Percentiles rank a stretch among this genome's conserved stretches.
phyloP scores from a whole-genome alignment of 2,329 filamentous ascomycete genomes.

The Bipolaris zeicola region DNA sequence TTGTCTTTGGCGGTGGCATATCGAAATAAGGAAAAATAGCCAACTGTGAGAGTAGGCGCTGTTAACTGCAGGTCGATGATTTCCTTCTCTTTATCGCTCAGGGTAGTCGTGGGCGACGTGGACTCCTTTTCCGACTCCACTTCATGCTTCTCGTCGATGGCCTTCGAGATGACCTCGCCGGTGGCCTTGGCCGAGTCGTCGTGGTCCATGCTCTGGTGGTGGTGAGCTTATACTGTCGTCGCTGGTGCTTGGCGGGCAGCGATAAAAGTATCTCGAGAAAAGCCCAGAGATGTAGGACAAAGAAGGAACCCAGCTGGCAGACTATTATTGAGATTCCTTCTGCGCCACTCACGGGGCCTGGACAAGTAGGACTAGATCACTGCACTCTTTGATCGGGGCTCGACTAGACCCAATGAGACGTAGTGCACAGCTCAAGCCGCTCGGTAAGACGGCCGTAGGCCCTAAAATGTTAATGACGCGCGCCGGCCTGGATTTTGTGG shows the following conservation, averaged over 20 bases:
- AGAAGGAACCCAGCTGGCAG: constrained; percentile 1
- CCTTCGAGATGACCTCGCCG: constrained; percentile 23
- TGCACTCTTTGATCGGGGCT: background rate
- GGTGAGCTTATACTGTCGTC: constrained; percentile 16
- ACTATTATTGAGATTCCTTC: constrained; percentile 4
- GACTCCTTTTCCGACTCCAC: constrained; percentile 26
- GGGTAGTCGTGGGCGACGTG: constrained; percentile 27
- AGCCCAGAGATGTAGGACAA: constrained; percentile 5
- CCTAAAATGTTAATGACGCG: constrained; percentile 3
- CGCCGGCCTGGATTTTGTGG: constrained; percentile 7
- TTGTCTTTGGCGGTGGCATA: constrained; percentile 52
- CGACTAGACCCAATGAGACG: background rate
- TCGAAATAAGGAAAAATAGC: constrained; percentile 54
- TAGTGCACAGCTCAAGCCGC: constrained; percentile 1
- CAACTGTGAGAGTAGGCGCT: constrained; percentile 51
- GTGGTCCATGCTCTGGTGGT: constrained; percentile 20
- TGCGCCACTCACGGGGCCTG: constrained; percentile 15
- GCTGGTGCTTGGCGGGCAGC: constrained; percentile 3
- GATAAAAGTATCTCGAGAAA: constrained; percentile 1
- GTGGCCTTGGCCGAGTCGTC: constrained; percentile 19
- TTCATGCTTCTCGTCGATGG: constrained; percentile 33
- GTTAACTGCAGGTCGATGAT: constrained; percentile 50
- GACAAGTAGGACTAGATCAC: background rate
- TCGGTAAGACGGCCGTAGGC: constrained; percentile 2
- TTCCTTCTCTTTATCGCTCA: constrained; percentile 42